Conservation (phyloP, 2,329 filamentous ascomycete genomes). For the Podosphaera xanthii region DNA sequence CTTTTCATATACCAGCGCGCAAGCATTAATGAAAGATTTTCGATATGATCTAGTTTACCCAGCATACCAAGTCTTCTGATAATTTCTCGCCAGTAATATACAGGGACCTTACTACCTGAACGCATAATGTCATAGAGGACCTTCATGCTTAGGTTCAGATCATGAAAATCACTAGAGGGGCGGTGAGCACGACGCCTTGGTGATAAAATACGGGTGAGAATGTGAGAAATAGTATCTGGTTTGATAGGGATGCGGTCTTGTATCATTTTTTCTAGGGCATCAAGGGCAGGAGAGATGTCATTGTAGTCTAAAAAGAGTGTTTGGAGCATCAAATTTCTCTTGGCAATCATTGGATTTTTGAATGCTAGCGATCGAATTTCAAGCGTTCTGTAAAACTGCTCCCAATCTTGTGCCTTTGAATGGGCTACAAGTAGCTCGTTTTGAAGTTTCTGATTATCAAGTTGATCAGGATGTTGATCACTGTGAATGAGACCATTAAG, state of each 20-base stretch:
- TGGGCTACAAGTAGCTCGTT: conserved; percentile 29
- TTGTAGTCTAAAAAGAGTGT: conserved; percentile 15
- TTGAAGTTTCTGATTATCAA: conserved; percentile 32
- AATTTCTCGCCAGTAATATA: conserved; percentile 30
- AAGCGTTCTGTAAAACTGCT: conserved; percentile 30
- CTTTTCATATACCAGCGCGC: conserved; percentile 18
- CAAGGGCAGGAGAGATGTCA: conserved; percentile 14
- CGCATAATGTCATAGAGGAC: conserved; percentile 25
- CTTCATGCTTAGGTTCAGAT: conserved; percentile 19
- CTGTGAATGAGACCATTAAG: conserved; percentile 19
- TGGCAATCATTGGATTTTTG: conserved; percentile 17
- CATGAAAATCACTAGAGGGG: conserved; percentile 7
- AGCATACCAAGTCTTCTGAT: conserved; percentile 35
- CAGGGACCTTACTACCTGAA: conserved; percentile 20
- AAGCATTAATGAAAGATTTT: conserved; percentile 27
- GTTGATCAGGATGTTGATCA: conserved; percentile 41
- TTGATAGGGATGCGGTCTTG: conserved; percentile 20
- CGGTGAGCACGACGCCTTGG: conserved; percentile 14
- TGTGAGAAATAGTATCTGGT: conserved; percentile 20
- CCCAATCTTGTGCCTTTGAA: conserved; percentile 25
- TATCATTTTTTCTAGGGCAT: conserved; percentile 25
- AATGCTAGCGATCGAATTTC: conserved; percentile 25
- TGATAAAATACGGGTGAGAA: conserved; percentile 20
- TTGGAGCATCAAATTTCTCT: conserved; percentile 25
- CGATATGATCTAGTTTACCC: conserved; percentile 26